Base-by-base conservation (phyloP, 2,329 filamentous ascomycete species). In the Diaporthe helianthi region DNA sequence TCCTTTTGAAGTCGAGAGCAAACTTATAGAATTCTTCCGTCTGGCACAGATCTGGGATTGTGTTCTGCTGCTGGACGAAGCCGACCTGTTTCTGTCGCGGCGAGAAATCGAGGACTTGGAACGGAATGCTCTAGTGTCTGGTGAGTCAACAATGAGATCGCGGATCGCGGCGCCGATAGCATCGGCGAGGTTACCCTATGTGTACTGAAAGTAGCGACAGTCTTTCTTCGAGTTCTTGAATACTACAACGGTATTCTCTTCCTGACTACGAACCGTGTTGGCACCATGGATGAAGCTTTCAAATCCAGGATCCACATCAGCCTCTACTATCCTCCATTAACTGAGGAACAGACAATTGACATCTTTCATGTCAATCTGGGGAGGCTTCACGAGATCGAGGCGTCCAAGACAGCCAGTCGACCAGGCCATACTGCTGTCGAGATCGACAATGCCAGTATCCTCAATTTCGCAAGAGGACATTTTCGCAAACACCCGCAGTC, bases 241-340 rank as follows among this genome's bases (percentile, higher is more conserved):
- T 83, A 79, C 69, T 80, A 78, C 51, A 67, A 0, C 2, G 81
- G 82, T 1, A 80, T 83, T 61, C 72, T 83, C 0, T 81, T 81
- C 72, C 75, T 85, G 8, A 85, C 83, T 0, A 84, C 82, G 9
- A 85, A 84, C 73, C 78, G 81, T 1, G 79, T 83, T 1, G 80
- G 81, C 1, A 74, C 75, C 7, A 78, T 85, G n/a, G 83, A 85
- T 69, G 81, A 83, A 58, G 82, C 82, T 1, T 83, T 83, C 72
- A 76, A 76, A 46, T 82, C 81, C 0, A 76, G 81, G 0, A 78
- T 84, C 31, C 79, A 83, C 55, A 70, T 80, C 9, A 77, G 72
- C 15, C 73, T 82, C 0, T 79, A 77, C 55, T 82, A 81, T 67
- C 77, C 73, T 12, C 63, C 53, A 1, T 73, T 79, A 5, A 66